Conservation (phyloP, 371 early-diverging fungal genomes). For the Chytridium lagenaria region DNA sequence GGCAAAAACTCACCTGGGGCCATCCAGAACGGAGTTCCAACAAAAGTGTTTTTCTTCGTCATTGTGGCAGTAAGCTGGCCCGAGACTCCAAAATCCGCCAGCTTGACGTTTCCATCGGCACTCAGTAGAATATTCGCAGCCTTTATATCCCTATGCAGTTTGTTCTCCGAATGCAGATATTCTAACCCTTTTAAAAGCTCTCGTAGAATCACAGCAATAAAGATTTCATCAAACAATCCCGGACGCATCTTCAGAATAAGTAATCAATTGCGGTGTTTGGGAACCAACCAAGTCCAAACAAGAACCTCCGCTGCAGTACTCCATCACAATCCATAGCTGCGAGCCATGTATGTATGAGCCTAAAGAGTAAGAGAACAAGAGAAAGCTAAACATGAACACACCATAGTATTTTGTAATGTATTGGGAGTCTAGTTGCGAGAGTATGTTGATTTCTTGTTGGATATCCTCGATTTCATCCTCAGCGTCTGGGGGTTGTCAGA, state of each 20-base stretch:
- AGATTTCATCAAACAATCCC: slow-evolving; percentile 76
- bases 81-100: slow-evolving; percentile 98
- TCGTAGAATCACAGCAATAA: slow-evolving; percentile 90
- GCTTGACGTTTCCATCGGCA: slow-evolving; percentile 80
- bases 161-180: slow-evolving; percentile 92
- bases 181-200: slow-evolving; percentile 91
- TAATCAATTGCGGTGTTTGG: not conserved
- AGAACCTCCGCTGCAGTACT: slow-evolving; percentile 56
- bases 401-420: slow-evolving; percentile 86
- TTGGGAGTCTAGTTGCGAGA: slow-evolving; percentile 91
- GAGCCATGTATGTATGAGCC: slow-evolving; percentile 20
- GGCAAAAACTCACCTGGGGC: slow-evolving; percentile 73
- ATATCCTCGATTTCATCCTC: slow-evolving; percentile 99
- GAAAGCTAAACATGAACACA: slow-evolving; percentile 41
- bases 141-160: slow-evolving; percentile 88
- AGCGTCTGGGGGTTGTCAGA: slow-evolving; percentile 59
- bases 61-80: slow-evolving; percentile 93
- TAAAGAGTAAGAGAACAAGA: not conserved
- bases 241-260: slow-evolving; percentile 42
- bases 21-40: slow-evolving; percentile 99
- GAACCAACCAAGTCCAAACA: slow-evolving; percentile 54
- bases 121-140: slow-evolving; percentile 88
- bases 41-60: slow-evolving; percentile 97
- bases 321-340: slow-evolving; percentile 61
- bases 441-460: slow-evolving; percentile 93